Evolutionary conservation across 441 rosid genomes (phyloP).

Genomic region (Brassica hybrid): DNA sequence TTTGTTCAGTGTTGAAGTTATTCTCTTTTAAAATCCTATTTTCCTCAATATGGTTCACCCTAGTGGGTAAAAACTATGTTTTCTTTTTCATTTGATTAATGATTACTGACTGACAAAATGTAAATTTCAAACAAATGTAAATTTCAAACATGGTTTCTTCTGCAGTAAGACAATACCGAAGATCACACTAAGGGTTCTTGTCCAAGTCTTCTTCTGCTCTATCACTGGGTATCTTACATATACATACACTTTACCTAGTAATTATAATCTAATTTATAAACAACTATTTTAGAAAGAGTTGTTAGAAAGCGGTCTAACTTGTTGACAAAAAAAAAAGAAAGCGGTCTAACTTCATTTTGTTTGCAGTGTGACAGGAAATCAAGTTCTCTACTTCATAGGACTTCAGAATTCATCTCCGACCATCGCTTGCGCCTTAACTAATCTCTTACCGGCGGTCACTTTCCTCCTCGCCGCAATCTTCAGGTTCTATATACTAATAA

Average conservation of each 20-base stretch:
- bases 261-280: background rate
- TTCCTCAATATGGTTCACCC: too few relatives aligned
- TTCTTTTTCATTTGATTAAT: background rate
- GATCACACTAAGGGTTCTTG: slow-evolving; percentile 56
- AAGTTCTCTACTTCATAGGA: slow-evolving; percentile 84
- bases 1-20: background rate
- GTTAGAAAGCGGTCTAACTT: background rate
- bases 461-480: slow-evolving; percentile 79
- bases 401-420: slow-evolving; percentile 78
- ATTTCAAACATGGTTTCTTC: slow-evolving; percentile 4
- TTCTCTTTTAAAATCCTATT: too few relatives aligned
- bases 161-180: slow-evolving; percentile 80
- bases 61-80: background rate
- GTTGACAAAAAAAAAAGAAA: background rate
- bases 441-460: slow-evolving; percentile 80
- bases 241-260: slow-evolving; percentile 4
- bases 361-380: slow-evolving; percentile 76
- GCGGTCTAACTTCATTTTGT: background rate
- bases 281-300: background rate
- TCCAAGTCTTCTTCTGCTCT: slow-evolving; percentile 75
- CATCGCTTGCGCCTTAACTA: slow-evolving; percentile 74
- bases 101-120: background rate
- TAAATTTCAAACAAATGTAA: background rate
- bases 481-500: slow-evolving; percentile 49
- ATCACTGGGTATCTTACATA: slow-evolving; percentile 64